Conservation (phyloP, 192 early-diverging fungal genomes). For the Gigaspora rosea region DNA sequence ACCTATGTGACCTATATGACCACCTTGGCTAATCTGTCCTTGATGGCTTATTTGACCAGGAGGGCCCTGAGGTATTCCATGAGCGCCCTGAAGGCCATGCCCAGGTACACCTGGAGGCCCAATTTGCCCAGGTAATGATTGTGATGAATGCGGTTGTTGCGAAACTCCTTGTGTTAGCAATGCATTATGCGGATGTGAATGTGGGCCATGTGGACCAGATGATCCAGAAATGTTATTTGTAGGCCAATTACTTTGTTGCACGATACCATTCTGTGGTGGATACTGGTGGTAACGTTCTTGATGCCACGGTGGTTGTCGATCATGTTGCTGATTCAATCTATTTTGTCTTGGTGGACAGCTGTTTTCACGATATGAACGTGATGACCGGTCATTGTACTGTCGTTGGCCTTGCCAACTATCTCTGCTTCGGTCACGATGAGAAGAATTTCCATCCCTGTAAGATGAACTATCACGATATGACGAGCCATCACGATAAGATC, state of each 20-base stretch:
- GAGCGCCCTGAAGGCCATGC: not conserved
- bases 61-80: not conserved
- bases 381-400: conserved; percentile 16
- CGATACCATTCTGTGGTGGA: conserved; percentile 9
- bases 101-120: not conserved
- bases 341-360: not conserved
- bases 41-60: not conserved
- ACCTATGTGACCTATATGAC: not conserved
- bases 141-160: not conserved
- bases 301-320: conserved; percentile 20
- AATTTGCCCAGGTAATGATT: not conserved
- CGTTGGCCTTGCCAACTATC: conserved; percentile 9
- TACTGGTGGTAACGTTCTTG: conserved; percentile 13
- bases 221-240: not conserved
- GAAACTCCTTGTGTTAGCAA: not conserved
- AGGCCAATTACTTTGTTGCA: conserved; percentile 9
- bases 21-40: not conserved
- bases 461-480: conserved; percentile 1
- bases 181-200: not conserved
- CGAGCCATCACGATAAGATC: conserved; percentile 7
- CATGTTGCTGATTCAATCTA: not conserved
- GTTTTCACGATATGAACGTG: conserved; percentile 1
- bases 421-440: conserved; percentile 10
- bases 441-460: conserved; percentile 1
- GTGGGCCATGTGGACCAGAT: conserved; percentile 4